Evolutionary conservation across 192 early-diverging fungal genomes (phyloP).

Genomic region (Geranomyces variabilis): DNA sequence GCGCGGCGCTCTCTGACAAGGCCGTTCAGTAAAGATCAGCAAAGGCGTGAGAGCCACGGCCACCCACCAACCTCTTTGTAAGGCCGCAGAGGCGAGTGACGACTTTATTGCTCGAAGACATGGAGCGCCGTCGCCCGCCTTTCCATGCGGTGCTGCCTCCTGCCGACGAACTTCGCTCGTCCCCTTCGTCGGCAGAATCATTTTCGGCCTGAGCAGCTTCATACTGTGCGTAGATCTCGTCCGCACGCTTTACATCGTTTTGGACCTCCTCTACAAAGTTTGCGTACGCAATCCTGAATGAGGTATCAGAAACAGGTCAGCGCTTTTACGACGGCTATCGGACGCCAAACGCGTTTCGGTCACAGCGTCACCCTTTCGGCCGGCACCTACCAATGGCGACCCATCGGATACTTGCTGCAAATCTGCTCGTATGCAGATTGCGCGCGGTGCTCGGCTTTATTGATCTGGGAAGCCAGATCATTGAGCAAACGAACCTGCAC

Average conservation of each 20-base stretch:
- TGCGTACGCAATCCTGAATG: conserved; percentile 26
- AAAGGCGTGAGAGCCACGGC: too few species aligned
- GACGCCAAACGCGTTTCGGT: too few species aligned
- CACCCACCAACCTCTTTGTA: too few species aligned
- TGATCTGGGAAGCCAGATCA: conserved; percentile 28
- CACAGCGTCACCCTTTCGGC: not conserved
- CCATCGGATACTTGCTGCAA: conserved; percentile 15
- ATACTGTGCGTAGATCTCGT: conserved; percentile 24
- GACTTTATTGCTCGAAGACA: too few species aligned
- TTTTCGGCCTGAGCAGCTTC: conserved; percentile 9
- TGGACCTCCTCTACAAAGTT: conserved; percentile 31
- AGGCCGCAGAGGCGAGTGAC: too few species aligned
- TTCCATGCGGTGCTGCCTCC: conserved; percentile 2
- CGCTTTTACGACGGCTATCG: too few species aligned
- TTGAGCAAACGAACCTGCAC: conserved; percentile 17
- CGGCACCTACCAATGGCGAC: conserved; percentile 15
- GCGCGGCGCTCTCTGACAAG: conserved; percentile 9
- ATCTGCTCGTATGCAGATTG: conserved; percentile 21
- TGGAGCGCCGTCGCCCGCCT: not conserved
- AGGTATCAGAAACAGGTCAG: not conserved
- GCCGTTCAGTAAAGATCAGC: not conserved
- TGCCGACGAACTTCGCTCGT: conserved; percentile 11
- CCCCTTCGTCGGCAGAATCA: conserved; percentile 8
- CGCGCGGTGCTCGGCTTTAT: conserved; percentile 22
- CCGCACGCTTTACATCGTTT: conserved; percentile 18